A percentile compares a stretch with the other conserved stretches of the same genome.
These are phyloP conservation scores for Phytophthora cajani DNA, from an alignment of 352 stramenopile species.

Conservation along the genomic window DNA sequence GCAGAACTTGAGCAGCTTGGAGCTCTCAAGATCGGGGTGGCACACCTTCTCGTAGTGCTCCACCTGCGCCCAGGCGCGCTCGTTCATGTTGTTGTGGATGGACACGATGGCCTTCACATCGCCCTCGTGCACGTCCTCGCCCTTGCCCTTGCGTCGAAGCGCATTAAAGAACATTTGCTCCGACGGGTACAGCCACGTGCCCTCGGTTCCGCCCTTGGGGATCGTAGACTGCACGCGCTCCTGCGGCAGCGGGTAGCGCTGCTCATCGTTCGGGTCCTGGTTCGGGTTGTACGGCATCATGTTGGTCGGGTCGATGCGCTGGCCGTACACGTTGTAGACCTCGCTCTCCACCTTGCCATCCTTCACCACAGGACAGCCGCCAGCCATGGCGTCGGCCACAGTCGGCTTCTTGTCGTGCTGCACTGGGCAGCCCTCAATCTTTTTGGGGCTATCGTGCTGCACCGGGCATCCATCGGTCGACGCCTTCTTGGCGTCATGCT, in stretches of 20 bases:
- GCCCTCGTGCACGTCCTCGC: constrained; percentile 95
- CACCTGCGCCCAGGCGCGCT: constrained; percentile 97
- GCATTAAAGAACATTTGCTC: constrained; percentile 99
- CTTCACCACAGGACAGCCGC: constrained; percentile 66
- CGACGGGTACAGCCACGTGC: constrained; percentile 98
- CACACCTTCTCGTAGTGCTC: constrained; percentile 97
- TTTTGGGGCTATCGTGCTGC: constrained; percentile 47
- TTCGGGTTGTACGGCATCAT: constrained; percentile 98
- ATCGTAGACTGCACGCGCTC: constrained; percentile 96
- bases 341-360: constrained; percentile 48
- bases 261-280: constrained; percentile 91
- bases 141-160: constrained; percentile 97
- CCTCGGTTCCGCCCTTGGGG: constrained; percentile 94
- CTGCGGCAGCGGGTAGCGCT: constrained; percentile 92
- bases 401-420: constrained; percentile 56
- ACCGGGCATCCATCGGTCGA: constrained; percentile 58
- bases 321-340: constrained; percentile 98
- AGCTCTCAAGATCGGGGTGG: constrained; percentile 66
- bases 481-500: constrained; percentile 48
- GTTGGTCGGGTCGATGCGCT: constrained; percentile 97
- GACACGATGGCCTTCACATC: constrained; percentile 96
- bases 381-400: constrained; percentile 33
- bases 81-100: constrained; percentile 99
- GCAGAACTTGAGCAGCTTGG: constrained; percentile 97
- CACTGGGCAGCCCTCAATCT: constrained; percentile 67